Percentiles rank a stretch among this genome's conserved stretches.
Conservation (phyloP, 305 asterid species). For the Solanum hybrid region DNA sequence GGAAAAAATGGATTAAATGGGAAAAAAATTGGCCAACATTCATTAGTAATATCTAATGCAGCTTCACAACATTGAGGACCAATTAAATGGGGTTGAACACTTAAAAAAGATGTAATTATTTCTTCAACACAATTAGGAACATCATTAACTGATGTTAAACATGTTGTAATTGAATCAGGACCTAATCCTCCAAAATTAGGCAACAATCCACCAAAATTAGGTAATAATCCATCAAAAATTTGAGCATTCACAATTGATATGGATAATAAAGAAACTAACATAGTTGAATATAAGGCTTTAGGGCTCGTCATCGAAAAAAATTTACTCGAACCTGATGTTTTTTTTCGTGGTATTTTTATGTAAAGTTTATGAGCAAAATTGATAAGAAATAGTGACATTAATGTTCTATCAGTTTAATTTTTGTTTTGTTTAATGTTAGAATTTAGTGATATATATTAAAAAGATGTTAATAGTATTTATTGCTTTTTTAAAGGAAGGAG, state of each 20-base stretch:
- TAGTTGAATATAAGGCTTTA: not conserved
- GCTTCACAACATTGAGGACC: slow-evolving; percentile 30
- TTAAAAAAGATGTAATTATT: slow-evolving; percentile 12
- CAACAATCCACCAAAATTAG: not conserved
- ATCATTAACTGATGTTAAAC: slow-evolving; percentile 1
- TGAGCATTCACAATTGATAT: not conserved
- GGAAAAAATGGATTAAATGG: slow-evolving; percentile 23
- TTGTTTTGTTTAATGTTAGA: not conserved
- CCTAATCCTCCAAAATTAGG: not conserved
- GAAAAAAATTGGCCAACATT: slow-evolving; percentile 27
- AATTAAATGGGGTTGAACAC: slow-evolving; percentile 14
- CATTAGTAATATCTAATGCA: slow-evolving; percentile 9
- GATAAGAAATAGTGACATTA: not conserved
- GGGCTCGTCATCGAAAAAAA: not conserved
- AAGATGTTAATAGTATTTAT: not conserved
- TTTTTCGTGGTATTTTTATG: not conserved
- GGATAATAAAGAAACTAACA: not conserved
- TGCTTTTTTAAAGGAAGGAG: not conserved
- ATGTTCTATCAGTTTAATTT: not conserved
- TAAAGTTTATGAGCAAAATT: not conserved
- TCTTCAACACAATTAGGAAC: slow-evolving; percentile 28
- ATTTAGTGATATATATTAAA: not conserved
- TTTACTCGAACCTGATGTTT: not conserved
- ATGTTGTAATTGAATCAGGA: not conserved
- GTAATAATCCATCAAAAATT: not conserved